Evolutionary conservation across 495 filamentous ascomycete genomes (phyloP).

Genomic region (Aspergillus conjunctus): DNA sequence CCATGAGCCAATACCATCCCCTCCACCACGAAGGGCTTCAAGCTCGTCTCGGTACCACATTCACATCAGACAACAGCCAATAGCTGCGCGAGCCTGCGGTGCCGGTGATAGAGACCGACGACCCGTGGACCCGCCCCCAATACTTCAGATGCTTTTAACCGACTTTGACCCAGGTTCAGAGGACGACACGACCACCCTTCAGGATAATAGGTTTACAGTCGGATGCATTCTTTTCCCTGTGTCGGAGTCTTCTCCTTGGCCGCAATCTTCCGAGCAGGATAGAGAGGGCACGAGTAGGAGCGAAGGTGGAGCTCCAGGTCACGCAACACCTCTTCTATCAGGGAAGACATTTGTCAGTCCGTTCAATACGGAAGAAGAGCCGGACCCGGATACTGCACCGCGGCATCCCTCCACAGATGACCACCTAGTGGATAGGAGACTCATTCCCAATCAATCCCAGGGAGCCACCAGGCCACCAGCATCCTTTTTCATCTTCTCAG

Average conservation of each 20-base stretch:
- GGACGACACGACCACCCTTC: slow-evolving; percentile 60
- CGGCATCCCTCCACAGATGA: slow-evolving; percentile 65
- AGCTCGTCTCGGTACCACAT: slow-evolving; percentile 56
- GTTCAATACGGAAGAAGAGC: slow-evolving; percentile 45
- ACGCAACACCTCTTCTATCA: slow-evolving; percentile 38
- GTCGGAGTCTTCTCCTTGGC: slow-evolving; percentile 24
- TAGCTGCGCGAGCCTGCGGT: slow-evolving; percentile 87
- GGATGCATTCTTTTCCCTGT: slow-evolving; percentile 70
- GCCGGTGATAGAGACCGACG: slow-evolving; percentile 92
- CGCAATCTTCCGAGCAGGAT: slow-evolving; percentile 5
- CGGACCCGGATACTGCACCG: slow-evolving; percentile 54
- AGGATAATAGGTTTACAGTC: slow-evolving; percentile 77
- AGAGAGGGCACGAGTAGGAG: slow-evolving; percentile 1
- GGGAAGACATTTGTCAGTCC: slow-evolving; percentile 48
- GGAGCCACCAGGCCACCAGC: slow-evolving; percentile 51
- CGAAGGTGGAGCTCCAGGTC: slow-evolving; percentile 11
- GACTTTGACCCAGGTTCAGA: slow-evolving; percentile 58
- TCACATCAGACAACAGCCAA: slow-evolving; percentile 84
- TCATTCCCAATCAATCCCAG: neutral
- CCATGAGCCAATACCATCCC: slow-evolving; percentile 36
- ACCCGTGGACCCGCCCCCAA: slow-evolving; percentile 93
- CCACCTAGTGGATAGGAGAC: slow-evolving; percentile 7
- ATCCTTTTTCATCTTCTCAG: slow-evolving; percentile 90
- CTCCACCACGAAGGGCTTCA: slow-evolving; percentile 26
- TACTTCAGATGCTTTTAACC: slow-evolving; percentile 80